These are phyloP conservation scores for Pichia deserticola DNA, from an alignment of 805 yeast genomes.

Conservation along the genomic window DNA sequence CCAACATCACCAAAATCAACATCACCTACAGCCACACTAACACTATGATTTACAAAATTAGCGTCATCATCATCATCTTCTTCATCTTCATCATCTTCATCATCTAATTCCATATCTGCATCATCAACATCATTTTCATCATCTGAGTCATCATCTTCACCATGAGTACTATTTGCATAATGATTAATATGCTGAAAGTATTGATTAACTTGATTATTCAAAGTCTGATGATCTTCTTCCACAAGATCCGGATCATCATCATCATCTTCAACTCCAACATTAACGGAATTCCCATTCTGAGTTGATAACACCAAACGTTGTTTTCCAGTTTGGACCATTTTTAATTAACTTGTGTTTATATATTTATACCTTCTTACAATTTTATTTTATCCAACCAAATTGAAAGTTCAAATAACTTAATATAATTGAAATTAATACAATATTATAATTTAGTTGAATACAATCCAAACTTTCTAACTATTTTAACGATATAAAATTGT, in stretches of 20 bases:
- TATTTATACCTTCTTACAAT: too few species aligned
- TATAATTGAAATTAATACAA: too few species aligned
- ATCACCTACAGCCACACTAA: neutral
- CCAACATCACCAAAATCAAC: neutral
- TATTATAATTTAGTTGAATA: too few species aligned
- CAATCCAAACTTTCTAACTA: too few species aligned
- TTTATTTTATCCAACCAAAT: too few species aligned
- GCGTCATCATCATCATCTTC: neutral
- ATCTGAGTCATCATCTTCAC: neutral
- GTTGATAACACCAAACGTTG: neutral
- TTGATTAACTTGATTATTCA: slow-evolving; percentile 21
- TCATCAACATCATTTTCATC: neutral
- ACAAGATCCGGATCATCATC: neutral
- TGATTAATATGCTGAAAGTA: slow-evolving; percentile 16
- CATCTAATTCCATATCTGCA: neutral
- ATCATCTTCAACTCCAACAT: neutral
- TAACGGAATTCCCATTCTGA: neutral
- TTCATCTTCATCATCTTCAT: neutral
- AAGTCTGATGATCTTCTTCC: slow-evolving; percentile 19
- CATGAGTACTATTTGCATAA: neutral
- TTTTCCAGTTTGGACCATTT: neutral
- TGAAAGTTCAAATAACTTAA: too few species aligned
- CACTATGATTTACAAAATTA: neutral
- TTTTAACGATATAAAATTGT: too few species aligned
- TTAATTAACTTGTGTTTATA: too few species aligned